Percentiles rank a stretch among this genome's conserved stretches.
Conservation (phyloP, 495 filamentous ascomycete species). For the Pseudotulostoma volvatum region DNA sequence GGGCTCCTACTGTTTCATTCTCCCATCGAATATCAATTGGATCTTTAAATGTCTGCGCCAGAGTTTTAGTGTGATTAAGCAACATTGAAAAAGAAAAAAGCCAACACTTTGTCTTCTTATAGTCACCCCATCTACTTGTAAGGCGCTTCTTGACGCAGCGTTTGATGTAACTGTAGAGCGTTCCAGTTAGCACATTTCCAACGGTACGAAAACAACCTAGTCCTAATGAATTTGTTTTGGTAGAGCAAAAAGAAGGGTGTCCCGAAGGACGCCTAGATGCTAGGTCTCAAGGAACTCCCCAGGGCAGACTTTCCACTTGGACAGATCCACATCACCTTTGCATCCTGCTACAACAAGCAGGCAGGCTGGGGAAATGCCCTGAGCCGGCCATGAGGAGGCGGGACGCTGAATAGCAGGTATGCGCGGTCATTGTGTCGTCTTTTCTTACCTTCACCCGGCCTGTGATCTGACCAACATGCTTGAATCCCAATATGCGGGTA, state of each 20-base stretch:
- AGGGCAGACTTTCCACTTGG: slow-evolving; percentile 77
- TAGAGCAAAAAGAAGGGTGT: slow-evolving; percentile 44
- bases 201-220: background rate
- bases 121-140: slow-evolving; percentile 54
- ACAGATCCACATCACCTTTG: slow-evolving; percentile 78
- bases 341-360: slow-evolving; percentile 75
- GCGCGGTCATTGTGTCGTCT: too few species aligned
- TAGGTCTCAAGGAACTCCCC: slow-evolving; percentile 88
- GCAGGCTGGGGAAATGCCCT: slow-evolving; percentile 72
- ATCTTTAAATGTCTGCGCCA: too few species aligned
- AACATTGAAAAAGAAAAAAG: too few species aligned
- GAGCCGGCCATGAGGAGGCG: slow-evolving; percentile 59
- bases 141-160: slow-evolving; percentile 65
- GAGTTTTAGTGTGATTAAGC: too few species aligned
- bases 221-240: too few species aligned
- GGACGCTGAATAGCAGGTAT: slow-evolving; percentile 65
- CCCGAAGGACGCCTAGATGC: slow-evolving; percentile 64
- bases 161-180: slow-evolving; percentile 75
- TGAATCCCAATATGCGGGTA: slow-evolving; percentile 67
- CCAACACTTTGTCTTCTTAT: too few species aligned
- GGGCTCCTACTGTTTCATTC: too few species aligned
- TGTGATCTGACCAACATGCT: too few species aligned
- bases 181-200: slow-evolving; percentile 15
- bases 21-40: too few species aligned
- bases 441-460: too few species aligned